A percentile compares a stretch with the other conserved stretches of the same genome.
Conservation (phyloP, 2,329 filamentous ascomycete genomes). For the Amphichorda felina region DNA sequence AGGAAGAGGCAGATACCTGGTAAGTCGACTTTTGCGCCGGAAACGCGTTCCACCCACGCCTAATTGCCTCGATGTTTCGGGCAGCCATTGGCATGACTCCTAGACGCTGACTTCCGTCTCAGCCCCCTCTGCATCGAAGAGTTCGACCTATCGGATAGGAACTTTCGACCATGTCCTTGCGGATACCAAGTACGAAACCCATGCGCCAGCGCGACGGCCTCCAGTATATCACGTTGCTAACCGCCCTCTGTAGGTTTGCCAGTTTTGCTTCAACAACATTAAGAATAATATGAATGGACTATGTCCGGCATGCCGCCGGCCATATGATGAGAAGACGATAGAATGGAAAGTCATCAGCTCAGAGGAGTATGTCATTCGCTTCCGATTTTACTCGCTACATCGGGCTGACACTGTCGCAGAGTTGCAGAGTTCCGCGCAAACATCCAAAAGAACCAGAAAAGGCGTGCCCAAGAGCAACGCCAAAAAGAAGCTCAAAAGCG, state of each 20-base stretch:
- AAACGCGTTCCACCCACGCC: conserved; percentile 2
- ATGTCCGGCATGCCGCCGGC: conserved; percentile 91
- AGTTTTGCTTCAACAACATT: conserved; percentile 99
- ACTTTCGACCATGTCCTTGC: conserved; percentile 93
- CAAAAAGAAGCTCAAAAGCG: conserved; percentile 95
- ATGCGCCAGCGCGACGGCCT: neutral
- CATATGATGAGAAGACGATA: conserved; percentile 95
- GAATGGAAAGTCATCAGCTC: conserved; percentile 90
- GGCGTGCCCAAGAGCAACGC: conserved; percentile 66
- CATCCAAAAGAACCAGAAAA: conserved; percentile 85
- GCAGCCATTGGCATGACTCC: conserved; percentile 9
- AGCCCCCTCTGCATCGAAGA: conserved; percentile 98
- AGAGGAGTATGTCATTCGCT: conserved; percentile 72
- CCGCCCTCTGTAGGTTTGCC: conserved; percentile 61
- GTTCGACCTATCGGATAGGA: conserved; percentile 94
- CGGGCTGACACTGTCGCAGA: conserved; percentile 24
- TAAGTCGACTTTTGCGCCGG: conserved; percentile 22
- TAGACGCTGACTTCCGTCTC: conserved; percentile 9
- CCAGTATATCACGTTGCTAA: neutral
- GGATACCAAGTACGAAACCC: conserved; percentile 71
- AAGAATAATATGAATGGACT: conserved; percentile 96
- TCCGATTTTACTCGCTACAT: conserved; percentile 2
- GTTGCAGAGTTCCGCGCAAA: conserved; percentile 65
- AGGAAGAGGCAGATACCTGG: conserved; percentile 61
- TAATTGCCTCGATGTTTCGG: conserved; percentile 8